Base-by-base conservation (phyloP, 176 grass and related monocot species). In the Hsuehochloa calcarea region DNA sequence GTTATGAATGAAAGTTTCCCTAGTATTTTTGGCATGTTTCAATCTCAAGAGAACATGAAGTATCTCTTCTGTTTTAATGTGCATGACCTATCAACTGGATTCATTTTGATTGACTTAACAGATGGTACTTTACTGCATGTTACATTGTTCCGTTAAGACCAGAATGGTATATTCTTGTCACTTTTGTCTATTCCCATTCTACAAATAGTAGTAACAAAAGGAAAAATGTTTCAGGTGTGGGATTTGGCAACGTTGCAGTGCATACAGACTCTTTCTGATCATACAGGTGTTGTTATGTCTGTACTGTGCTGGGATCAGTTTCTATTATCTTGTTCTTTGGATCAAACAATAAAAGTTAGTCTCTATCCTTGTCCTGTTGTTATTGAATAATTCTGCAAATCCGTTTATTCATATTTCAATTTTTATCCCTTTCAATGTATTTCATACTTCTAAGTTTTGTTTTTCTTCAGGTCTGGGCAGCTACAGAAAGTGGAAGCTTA, bases 291-390 rank as follows among this genome's bases (percentile, higher is more conserved):
- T 65, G 93, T 99, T 45, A 99, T 96, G 93, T 94, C 93, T 84
- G 67, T 99, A 44, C 82, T 99, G 43, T 96, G 93, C 80, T 99
- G 97, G 97, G 93, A 99, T 76, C 92, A 99, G 44, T 99, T 99
- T 86, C 87, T 99, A 59, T 82, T 99, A 86, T 99, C 97, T 11
- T 99, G 90, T 85, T 99, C 97, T 54, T 90, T 99, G 85, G 97
- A 99, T 74, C 81, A 74, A 81, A 94, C 97, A 77, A 85, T 99
- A 90, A 99, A 99, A 90, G 97, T 99, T 81, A 81, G 86, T 78
- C 41, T 72, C 70, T 20, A 35, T 70, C 79, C 55, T 51, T 35
- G 4, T 79, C 76, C 38, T 64, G n/a, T 49, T 82, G 19, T 65
- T 85, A 26, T 80, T 46, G 14, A 85, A 68, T n/a, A 68, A 37